These are phyloP conservation scores for Neofusicoccum kwambonambiense DNA, from an alignment of 2,329 filamentous ascomycete species.

Conservation along the genomic window DNA sequence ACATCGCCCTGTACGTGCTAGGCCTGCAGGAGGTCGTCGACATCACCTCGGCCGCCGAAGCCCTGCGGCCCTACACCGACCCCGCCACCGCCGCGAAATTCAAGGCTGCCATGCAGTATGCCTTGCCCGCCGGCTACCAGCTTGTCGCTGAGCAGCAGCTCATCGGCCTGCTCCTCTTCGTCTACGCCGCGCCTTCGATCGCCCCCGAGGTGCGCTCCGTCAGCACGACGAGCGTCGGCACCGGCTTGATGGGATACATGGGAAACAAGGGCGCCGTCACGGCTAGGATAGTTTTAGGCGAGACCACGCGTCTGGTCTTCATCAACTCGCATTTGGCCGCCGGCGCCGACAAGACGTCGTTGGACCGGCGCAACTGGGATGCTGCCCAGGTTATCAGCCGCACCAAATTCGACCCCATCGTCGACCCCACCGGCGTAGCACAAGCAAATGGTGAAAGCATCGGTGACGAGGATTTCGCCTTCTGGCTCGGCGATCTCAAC, in stretches of 20 bases:
- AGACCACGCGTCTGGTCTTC: constrained; percentile 85
- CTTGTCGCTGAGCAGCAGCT: constrained; percentile 80
- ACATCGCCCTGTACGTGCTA: constrained; percentile 86
- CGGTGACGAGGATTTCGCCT: constrained; percentile 88
- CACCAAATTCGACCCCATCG: constrained; percentile 74
- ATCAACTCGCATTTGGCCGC: constrained; percentile 90
- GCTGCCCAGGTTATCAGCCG: constrained; percentile 72
- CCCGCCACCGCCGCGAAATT: constrained; percentile 70
- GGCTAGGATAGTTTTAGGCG: constrained; percentile 78
- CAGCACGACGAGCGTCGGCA: constrained; percentile 80
- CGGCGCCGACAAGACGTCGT: constrained; percentile 70
- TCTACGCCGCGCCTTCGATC: constrained; percentile 80
- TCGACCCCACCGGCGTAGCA: constrained; percentile 61
- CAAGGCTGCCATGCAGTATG: constrained; percentile 72
- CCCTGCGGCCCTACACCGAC: constrained; percentile 74
- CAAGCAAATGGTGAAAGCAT: constrained; percentile 63
- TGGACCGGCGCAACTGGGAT: constrained; percentile 90
- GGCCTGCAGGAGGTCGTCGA: constrained; percentile 92
- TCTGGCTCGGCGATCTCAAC: constrained; percentile 96
- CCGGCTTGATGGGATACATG: constrained; percentile 86
- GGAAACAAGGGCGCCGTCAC: constrained; percentile 93
- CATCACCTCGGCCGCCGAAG: constrained; percentile 74
- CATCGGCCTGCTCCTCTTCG: constrained; percentile 76
- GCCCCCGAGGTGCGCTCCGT: constrained; percentile 74
- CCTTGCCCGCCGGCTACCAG: constrained; percentile 73